These are phyloP conservation scores for Lasiodiplodia sp. DNA, from an alignment of 2,329 filamentous ascomycete species.

Conservation along the genomic window DNA sequence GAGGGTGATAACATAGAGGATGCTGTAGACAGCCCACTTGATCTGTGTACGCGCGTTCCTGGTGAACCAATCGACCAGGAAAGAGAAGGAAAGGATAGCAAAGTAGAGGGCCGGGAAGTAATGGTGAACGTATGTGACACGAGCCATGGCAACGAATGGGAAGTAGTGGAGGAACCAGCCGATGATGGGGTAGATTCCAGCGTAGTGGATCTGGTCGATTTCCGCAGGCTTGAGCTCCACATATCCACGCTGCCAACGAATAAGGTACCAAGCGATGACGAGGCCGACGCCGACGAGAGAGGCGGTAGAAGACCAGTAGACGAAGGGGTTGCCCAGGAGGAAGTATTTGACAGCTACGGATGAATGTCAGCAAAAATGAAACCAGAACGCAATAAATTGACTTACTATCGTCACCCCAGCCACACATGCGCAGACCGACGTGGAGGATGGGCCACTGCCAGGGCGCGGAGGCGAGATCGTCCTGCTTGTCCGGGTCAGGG, in stretches of 20 bases:
- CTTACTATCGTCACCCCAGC: conserved; percentile 85
- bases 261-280: conserved; percentile 80
- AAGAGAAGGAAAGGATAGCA: conserved; percentile 87
- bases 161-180: conserved; percentile 98
- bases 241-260: conserved; percentile 97
- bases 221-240: conserved; percentile 79
- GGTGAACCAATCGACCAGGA: conserved; percentile 85
- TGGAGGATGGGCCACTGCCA: conserved; percentile 99
- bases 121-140: conserved; percentile 98
- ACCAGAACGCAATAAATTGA: conserved; percentile 51
- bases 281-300: conserved; percentile 76
- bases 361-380: not conserved
- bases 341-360: conserved; percentile 80
- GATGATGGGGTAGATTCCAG: conserved; percentile 86
- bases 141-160: conserved; percentile 95
- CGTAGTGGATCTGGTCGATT: conserved; percentile 93
- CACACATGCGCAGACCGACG: conserved; percentile 97
- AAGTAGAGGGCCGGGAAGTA: conserved; percentile 99
- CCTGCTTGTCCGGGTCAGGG: conserved; percentile 97
- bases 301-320: conserved; percentile 93
- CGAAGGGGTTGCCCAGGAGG: conserved; percentile 92
- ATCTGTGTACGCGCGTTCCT: conserved; percentile 69
- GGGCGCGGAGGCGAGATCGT: conserved; percentile 93
- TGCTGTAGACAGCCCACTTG: conserved; percentile 73
- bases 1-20: conserved; percentile 77